Evolutionary conservation across 2,329 filamentous ascomycete species (phyloP).

Genomic region (Dactylonectria macrodidyma): DNA sequence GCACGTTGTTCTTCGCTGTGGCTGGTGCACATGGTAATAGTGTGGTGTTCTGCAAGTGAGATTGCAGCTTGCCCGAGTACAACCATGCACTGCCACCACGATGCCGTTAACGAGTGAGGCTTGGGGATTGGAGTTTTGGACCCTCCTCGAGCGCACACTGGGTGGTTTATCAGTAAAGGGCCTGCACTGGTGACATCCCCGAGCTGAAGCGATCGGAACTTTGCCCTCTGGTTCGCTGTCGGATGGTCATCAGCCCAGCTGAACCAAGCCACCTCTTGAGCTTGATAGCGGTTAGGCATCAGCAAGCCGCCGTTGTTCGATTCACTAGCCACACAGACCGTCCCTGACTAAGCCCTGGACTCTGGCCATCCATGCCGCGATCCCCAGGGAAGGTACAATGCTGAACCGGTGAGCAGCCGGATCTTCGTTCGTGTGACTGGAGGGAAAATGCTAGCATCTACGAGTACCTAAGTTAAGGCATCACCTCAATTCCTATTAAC

Average conservation of each 20-base stretch:
- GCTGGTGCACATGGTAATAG: conserved; percentile 6
- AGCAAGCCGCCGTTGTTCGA: not conserved
- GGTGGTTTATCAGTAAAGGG: not conserved
- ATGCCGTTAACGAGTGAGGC: not conserved
- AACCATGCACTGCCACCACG: not conserved
- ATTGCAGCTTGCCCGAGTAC: not conserved
- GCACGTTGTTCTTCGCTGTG: conserved; percentile 6
- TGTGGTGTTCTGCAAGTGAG: not conserved
- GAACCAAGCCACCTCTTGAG: conserved; percentile 18
- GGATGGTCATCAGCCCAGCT: conserved; percentile 21
- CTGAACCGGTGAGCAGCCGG: not conserved
- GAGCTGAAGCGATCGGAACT: conserved; percentile 17
- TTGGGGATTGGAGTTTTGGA: not conserved
- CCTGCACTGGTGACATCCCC: not conserved
- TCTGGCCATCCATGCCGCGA: not conserved
- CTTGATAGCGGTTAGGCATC: not conserved
- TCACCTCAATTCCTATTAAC: conserved; percentile 6
- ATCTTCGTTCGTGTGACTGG: not conserved
- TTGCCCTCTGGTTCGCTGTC: conserved; percentile 2
- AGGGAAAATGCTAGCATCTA: not conserved
- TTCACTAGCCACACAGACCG: conserved; percentile 24
- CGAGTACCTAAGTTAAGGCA: too few relatives aligned
- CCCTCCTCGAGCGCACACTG: not conserved
- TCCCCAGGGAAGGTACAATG: not conserved
- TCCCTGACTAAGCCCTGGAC: conserved; percentile 7